phyloP scores from a whole-genome alignment of 164 flowering plant genomes.

The Houttuynia cordata region DNA sequence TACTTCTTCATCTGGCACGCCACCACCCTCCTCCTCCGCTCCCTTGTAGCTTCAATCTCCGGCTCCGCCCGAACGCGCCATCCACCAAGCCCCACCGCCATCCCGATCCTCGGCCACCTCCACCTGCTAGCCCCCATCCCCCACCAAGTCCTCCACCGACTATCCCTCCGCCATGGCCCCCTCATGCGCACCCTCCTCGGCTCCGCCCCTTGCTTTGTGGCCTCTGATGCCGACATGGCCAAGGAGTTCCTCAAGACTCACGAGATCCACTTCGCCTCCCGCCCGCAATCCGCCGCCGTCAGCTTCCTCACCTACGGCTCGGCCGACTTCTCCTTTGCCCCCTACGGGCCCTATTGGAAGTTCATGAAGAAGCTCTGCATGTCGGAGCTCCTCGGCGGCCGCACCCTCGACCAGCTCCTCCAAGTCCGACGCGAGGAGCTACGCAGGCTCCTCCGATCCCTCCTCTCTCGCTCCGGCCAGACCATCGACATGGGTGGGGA shows the following conservation, averaged over 20 bases:
- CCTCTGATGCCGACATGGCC: constrained; percentile 32
- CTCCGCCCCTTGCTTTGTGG: constrained; percentile 32
- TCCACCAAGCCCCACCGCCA: constrained; percentile 41
- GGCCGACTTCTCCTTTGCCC: constrained; percentile 35
- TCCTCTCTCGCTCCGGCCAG: constrained; percentile 14
- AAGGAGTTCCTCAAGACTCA: constrained; percentile 35
- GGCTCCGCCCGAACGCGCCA: constrained; percentile 6
- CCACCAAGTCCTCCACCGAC: constrained; percentile 34
- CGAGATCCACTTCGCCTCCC: constrained; percentile 32
- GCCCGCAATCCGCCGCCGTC: constrained; percentile 21
- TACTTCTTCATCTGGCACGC: constrained; percentile 18
- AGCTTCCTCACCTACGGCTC: constrained; percentile 25
- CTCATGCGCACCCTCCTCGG: constrained; percentile 37
- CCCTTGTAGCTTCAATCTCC: constrained; percentile 2
- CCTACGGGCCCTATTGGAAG: constrained; percentile 55
- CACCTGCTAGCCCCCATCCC: constrained; percentile 39
- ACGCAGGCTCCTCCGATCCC: constrained; percentile 13
- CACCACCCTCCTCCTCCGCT: constrained; percentile 14
- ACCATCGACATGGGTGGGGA: constrained; percentile 26
- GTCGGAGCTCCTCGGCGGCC: constrained; percentile 32
- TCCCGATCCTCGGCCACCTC: constrained; percentile 52
- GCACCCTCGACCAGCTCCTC: constrained; percentile 15
- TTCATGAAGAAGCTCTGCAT: constrained; percentile 42
- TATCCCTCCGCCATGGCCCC: constrained; percentile 39
- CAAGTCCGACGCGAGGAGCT: constrained; percentile 24